A percentile compares a stretch with the other conserved stretches of the same genome.
These are phyloP conservation scores for Pythium graminicola DNA, from an alignment of 352 stramenopile genomes.

Conservation along the genomic window DNA sequence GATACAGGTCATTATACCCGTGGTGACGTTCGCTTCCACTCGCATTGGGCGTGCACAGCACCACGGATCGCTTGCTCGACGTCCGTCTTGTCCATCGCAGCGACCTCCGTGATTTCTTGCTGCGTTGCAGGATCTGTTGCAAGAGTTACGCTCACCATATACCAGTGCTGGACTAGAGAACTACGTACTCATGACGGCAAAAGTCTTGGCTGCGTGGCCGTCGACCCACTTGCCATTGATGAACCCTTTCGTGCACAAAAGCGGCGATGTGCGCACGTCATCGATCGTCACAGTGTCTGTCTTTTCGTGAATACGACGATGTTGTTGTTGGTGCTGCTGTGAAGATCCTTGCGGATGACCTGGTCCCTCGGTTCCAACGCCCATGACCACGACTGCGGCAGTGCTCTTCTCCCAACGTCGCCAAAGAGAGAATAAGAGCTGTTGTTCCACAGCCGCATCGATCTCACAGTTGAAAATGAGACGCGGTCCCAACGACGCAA, in stretches of 20 bases:
- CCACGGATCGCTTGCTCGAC: constrained; percentile 61
- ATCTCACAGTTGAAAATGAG: not conserved
- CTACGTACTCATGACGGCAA: constrained; percentile 42
- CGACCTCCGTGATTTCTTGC: constrained; percentile 51
- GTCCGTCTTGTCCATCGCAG: constrained; percentile 60
- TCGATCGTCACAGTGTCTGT: not conserved
- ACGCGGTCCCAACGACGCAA: not conserved
- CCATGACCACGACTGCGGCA: not conserved
- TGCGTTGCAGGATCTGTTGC: constrained; percentile 62
- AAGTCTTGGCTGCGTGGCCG: constrained; percentile 39
- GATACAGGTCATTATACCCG: constrained; percentile 22
- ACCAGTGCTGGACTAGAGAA: not conserved
- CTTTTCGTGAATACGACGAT: constrained; percentile 2
- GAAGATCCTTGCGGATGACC: not conserved
- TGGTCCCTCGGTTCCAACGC: constrained; percentile 2
- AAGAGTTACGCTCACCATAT: not conserved
- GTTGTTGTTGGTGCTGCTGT: constrained; percentile 1
- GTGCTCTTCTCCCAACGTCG: not conserved
- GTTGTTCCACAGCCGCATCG: not conserved
- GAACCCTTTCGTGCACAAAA: constrained; percentile 63
- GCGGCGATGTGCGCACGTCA: constrained; percentile 42
- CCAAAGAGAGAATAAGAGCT: not conserved
- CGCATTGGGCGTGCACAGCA: constrained; percentile 49
- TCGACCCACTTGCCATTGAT: constrained; percentile 73
- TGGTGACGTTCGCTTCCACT: constrained; percentile 58